These are phyloP conservation scores for Lentinus tigrinus DNA, from an alignment of 768 basidiomycete species.

Conservation along the genomic window DNA sequence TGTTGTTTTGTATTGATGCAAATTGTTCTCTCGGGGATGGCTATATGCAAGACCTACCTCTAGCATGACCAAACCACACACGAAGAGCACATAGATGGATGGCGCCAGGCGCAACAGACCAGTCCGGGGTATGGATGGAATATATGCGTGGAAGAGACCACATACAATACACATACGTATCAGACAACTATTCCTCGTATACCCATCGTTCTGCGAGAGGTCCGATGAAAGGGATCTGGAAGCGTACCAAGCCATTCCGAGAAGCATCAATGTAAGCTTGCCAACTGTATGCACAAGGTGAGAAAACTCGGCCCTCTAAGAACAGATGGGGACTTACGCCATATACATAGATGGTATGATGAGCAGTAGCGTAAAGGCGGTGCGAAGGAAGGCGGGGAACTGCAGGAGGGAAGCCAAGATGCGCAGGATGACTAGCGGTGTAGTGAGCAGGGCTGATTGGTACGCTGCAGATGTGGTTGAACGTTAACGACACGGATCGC, in stretches of 20 bases:
- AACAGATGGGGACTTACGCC: conserved; percentile 43
- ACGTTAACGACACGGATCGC: background rate
- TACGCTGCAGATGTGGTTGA: conserved; percentile 51
- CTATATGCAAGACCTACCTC: too few relatives aligned
- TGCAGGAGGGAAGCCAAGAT: conserved; percentile 54
- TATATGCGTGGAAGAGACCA: background rate
- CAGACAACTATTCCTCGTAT: conserved; percentile 47
- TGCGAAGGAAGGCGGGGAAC: conserved; percentile 52
- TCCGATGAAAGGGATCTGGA: conserved; percentile 62
- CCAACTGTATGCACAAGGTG: conserved; percentile 31
- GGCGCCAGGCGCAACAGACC: too few relatives aligned
- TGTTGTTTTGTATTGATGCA: too few relatives aligned
- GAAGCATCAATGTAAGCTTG: conserved; percentile 55
- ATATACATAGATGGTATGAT: conserved; percentile 46
- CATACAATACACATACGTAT: background rate
- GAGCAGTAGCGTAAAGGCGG: conserved; percentile 46
- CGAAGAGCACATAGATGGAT: too few relatives aligned
- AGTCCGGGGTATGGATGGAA: too few relatives aligned
- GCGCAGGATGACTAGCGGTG: conserved; percentile 56
- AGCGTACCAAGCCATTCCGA: conserved; percentile 51
- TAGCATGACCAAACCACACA: too few relatives aligned
- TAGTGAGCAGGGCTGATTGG: conserved; percentile 71
- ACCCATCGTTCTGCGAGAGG: conserved; percentile 69
- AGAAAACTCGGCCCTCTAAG: background rate
- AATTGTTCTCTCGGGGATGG: too few relatives aligned